Conservation (phyloP, 1,284 basidiomycete species). For the Sporisorium sorghi region DNA sequence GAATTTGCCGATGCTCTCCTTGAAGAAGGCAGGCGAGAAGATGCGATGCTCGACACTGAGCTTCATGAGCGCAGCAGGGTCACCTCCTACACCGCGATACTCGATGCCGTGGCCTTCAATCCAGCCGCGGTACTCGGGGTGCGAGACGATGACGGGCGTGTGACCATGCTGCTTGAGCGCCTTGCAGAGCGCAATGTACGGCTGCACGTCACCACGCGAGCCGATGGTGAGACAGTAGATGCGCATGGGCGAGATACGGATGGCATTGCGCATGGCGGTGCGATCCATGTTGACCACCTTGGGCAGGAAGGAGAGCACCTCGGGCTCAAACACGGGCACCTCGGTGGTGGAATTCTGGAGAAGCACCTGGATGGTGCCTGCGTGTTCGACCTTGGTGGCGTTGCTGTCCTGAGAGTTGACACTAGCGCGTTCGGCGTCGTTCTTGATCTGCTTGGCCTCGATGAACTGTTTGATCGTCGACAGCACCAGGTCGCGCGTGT, state of each 20-base stretch:
- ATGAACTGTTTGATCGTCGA: constrained; percentile 28
- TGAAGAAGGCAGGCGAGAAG: constrained; percentile 55
- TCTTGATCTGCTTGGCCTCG: constrained; percentile 20
- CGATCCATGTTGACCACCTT: constrained; percentile 50
- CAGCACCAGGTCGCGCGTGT: constrained; percentile 47
- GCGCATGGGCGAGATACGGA: constrained; percentile 49
- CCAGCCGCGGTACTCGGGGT: constrained; percentile 76
- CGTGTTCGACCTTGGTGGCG: constrained; percentile 16
- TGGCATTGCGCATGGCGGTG: constrained; percentile 4
- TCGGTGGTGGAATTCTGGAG: constrained; percentile 24
- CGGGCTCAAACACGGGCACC: constrained; percentile 35
- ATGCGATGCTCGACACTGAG: constrained; percentile 59
- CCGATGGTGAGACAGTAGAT: constrained; percentile 72
- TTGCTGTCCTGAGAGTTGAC: constrained; percentile 10
- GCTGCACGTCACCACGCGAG: constrained; percentile 74
- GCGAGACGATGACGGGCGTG: constrained; percentile 75
- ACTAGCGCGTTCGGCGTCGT: constrained; percentile 12
- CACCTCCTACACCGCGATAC: constrained; percentile 59
- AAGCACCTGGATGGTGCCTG: constrained; percentile 6
- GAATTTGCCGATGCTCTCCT: constrained; percentile 60
- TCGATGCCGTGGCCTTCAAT: constrained; percentile 70
- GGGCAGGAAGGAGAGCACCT: constrained; percentile 39
- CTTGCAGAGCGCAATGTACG: constrained; percentile 74
- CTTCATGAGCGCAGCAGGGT: constrained; percentile 61
- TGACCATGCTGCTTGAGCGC: constrained; percentile 72